A percentile compares a stretch with the other conserved stretches of the same genome.
phyloP scores from a whole-genome alignment of 495 filamentous ascomycete species.

The Penicillium salamii region DNA sequence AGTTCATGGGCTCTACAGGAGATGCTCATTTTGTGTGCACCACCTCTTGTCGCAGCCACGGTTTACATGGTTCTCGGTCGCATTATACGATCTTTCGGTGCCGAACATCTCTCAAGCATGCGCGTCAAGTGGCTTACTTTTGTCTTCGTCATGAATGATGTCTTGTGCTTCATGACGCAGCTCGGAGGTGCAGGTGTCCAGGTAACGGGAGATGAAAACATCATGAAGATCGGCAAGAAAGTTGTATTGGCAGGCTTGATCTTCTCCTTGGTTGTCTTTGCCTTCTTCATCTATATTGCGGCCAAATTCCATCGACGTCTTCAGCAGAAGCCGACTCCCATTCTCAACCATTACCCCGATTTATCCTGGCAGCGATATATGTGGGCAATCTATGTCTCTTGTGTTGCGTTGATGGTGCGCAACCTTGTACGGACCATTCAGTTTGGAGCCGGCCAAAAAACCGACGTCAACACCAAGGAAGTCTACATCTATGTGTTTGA shows the following conservation, averaged over 20 bases:
- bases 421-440: constrained; percentile 43
- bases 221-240: constrained; percentile 34
- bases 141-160: constrained; percentile 39
- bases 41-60: constrained; percentile 51
- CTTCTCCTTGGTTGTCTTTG: constrained; percentile 32
- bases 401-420: constrained; percentile 36
- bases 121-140: constrained; percentile 24
- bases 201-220: constrained; percentile 26
- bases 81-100: constrained; percentile 47
- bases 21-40: constrained; percentile 44
- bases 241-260: constrained; percentile 32
- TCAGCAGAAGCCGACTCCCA: constrained; percentile 1
- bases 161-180: constrained; percentile 35
- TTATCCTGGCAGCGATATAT: constrained; percentile 32
- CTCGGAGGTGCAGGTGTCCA: constrained; percentile 43
- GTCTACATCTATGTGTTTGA: constrained; percentile 42
- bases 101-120: constrained; percentile 37
- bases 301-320: constrained; percentile 24
- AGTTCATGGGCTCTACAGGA: constrained; percentile 39
- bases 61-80: constrained; percentile 60
- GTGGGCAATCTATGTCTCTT: constrained; percentile 37
- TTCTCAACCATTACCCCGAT: constrained; percentile 10
- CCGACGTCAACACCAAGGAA: constrained; percentile 29
- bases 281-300: constrained; percentile 25
- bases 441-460: constrained; percentile 24